Percentiles rank a stretch among this genome's conserved stretches.
phyloP scores from a whole-genome alignment of 1,284 basidiomycete species.

The Trichosporon coremiiforme region DNA sequence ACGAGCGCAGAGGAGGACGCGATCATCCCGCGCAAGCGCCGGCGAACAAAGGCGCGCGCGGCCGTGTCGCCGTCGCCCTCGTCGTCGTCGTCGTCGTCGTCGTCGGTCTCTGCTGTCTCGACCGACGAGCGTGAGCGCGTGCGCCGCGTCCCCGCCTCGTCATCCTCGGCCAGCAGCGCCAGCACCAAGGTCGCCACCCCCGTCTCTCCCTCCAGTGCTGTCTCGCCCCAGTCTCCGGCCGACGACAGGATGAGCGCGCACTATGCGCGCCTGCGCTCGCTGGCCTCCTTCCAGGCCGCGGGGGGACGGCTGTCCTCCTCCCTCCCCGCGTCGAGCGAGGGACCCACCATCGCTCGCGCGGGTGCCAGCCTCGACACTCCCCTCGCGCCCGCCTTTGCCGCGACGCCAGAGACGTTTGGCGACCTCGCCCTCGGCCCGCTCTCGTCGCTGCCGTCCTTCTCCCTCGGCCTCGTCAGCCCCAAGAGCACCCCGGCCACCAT shows the following conservation, averaged over 20 bases:
- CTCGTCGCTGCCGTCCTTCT: slow-evolving; percentile 10
- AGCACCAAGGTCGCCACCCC: slow-evolving; percentile 19
- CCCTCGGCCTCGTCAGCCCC: slow-evolving; percentile 5
- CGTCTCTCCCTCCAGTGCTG: not conserved
- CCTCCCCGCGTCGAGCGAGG: not conserved
- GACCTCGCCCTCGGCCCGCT: slow-evolving; percentile 23
- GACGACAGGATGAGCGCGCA: slow-evolving; percentile 13
- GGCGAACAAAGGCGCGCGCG: slow-evolving; percentile 29
- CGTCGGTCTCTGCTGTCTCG: slow-evolving; percentile 4
- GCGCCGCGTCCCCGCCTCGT: slow-evolving; percentile 9
- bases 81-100: not conserved
- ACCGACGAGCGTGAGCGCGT: slow-evolving; percentile 1
- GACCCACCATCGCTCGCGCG: slow-evolving; percentile 16
- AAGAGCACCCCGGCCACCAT: not conserved
- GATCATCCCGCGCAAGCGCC: slow-evolving; percentile 32
- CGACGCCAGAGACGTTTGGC: slow-evolving; percentile 32
- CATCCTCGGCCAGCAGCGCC: not conserved
- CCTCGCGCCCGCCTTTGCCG: slow-evolving; percentile 31
- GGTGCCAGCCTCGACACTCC: slow-evolving; percentile 29
- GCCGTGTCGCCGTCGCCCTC: slow-evolving; percentile 11
- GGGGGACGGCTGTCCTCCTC: not conserved
- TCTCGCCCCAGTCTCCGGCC: slow-evolving; percentile 5
- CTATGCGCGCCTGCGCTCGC: slow-evolving; percentile 12
- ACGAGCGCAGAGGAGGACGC: slow-evolving; percentile 33
- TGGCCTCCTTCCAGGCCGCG: not conserved